These are phyloP conservation scores for Ophiosphaerella korrae DNA, from an alignment of 2,329 filamentous ascomycete species.

Conservation along the genomic window DNA sequence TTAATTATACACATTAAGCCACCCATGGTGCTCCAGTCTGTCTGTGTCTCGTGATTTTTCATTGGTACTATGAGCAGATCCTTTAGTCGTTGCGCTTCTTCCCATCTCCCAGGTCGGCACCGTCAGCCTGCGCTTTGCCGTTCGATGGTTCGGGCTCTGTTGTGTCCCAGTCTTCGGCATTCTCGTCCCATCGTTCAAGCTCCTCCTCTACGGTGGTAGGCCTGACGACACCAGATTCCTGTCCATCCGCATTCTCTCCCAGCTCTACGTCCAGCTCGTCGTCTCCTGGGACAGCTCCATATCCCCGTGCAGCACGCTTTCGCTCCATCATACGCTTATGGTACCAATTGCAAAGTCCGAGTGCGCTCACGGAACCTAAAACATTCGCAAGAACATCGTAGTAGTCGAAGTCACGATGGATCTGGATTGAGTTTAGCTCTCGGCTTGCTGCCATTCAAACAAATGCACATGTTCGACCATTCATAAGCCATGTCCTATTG, in stretches of 20 bases:
- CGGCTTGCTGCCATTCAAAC: no score
- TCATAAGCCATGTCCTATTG: background rate
- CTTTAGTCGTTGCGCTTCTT: conserved; percentile 52
- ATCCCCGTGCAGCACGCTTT: conserved; percentile 74
- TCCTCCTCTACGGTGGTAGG: conserved; percentile 70
- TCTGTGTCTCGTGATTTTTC: conserved; percentile 5
- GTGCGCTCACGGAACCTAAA: conserved; percentile 72
- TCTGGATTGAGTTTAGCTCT: conserved; percentile 27
- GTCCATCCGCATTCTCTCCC: conserved; percentile 62
- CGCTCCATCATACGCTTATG: conserved; percentile 95
- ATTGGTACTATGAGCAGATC: conserved; percentile 12
- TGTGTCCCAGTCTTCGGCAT: conserved; percentile 71
- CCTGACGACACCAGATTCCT: conserved; percentile 67
- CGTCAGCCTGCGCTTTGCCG: conserved; percentile 31
- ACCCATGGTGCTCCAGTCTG: background rate
- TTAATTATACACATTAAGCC: background rate
- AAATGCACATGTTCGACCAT: no score
- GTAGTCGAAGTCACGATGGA: conserved; percentile 68
- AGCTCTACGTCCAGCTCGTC: conserved; percentile 72
- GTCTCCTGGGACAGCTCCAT: conserved; percentile 70
- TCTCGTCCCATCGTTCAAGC: conserved; percentile 94
- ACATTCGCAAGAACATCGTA: conserved; percentile 90
- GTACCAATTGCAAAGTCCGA: conserved; percentile 85
- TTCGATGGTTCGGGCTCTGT: conserved; percentile 52
- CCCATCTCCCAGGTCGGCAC: conserved; percentile 38